Evolutionary conservation across 2,329 filamentous ascomycete genomes (phyloP), one percentile per base, ranked within the genome.

Genomic region (Neofusicoccum sp.): DNA sequence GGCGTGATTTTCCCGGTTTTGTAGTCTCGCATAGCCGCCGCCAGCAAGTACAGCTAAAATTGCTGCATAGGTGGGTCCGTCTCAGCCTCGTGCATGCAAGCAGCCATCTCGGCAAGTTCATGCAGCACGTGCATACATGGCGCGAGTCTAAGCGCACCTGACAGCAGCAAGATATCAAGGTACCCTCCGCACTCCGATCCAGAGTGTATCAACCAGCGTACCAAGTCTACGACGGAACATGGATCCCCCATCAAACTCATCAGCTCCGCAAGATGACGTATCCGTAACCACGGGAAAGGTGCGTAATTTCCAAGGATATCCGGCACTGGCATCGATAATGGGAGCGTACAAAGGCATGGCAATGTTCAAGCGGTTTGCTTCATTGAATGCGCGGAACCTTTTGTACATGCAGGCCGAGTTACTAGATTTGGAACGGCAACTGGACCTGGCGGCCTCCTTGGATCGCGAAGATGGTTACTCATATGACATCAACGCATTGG

Each of bases 401-500:
- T 20, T 53, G 33, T 53, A 53, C 48, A 53, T 38, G 33, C 48
- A 53, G 20, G 48, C n/a, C 48, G 48, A 53, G 12, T 5, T 53
- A 11, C 33, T 53, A 6, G 48, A 53, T 9, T 14, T 53, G 6
- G 30, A 53, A 28, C 20, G 14, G 9, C 33, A 53, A 14, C 11
- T 53, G 48, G 20, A 38, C 16, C 7, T 47, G 9, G 8, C 8
- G 14, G 44, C 44, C 31, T 30, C 26, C 7, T n/a, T 47, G 5
- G 44, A 47, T n/a, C 44, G 44, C 26, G 44, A 47, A 14, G 44
- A 47, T 6, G 26, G 26, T 6, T 14, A n/a, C 31, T 16, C 11
- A 5, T 31, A 33, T n/a, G 26, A 31, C 14, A 28, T 47, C 14
- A 28, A 30, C 12, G 44, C 40, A 11, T 20, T 43, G 40, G n/a